phyloP scores from a whole-genome alignment of 2,329 filamentous ascomycete species.

The Alternaria arborescens region DNA sequence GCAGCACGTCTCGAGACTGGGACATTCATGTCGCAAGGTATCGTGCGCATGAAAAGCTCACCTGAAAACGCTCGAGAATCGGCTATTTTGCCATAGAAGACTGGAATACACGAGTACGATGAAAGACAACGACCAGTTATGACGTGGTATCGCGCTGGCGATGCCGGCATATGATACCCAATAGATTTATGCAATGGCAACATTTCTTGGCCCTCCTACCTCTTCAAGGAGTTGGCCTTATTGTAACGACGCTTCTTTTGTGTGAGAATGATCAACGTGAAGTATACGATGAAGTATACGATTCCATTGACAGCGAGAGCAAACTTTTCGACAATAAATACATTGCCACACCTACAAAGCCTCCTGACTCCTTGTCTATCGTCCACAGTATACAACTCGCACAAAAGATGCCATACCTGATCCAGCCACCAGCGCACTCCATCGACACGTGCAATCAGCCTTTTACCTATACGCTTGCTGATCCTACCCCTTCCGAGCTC shows the following conservation, averaged over 20 bases:
- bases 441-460: neutral
- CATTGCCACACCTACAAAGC: neutral
- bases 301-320: neutral
- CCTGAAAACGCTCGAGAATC: slow-evolving; percentile 2
- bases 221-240: neutral
- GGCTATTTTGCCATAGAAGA: neutral
- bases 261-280: neutral
- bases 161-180: slow-evolving; percentile 18
- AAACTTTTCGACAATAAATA: neutral
- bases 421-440: slow-evolving; percentile 5
- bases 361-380: neutral
- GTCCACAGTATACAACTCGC: neutral
- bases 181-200: slow-evolving; percentile 17
- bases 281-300: neutral
- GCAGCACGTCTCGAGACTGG: slow-evolving; percentile 18
- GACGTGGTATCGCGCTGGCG: neutral
- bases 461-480: neutral
- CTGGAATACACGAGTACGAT: neutral
- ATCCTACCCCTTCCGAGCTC: neutral
- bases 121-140: slow-evolving; percentile 1
- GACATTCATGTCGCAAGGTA: slow-evolving; percentile 14
- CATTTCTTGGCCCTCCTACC: neutral
- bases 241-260: neutral
- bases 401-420: slow-evolving; percentile 9
- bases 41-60: slow-evolving; percentile 17